Evolutionary conservation across 768 basidiomycete species (phyloP), one percentile per base, ranked within the genome.

Genomic region (Lenzites betulinus): DNA sequence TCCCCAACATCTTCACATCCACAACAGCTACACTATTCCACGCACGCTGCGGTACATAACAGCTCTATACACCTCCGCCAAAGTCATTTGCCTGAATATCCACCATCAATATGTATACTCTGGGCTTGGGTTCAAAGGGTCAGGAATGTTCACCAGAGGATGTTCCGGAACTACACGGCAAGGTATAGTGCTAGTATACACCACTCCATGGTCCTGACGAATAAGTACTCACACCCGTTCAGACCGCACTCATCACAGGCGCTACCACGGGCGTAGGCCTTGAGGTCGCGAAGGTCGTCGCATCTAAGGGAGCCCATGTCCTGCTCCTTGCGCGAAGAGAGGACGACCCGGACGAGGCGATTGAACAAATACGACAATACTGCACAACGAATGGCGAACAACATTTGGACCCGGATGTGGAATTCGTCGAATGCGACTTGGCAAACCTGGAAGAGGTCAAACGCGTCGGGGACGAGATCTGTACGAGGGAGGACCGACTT

Each of bases 201-300:
- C n/a, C n/a, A n/a, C n/a, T n/a, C n/a, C n/a, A n/a, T n/a, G n/a
- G n/a, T n/a, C n/a, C 4, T 30, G 30, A 6, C 3, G 12, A n/a
- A 18, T 9, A 6, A 23, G 25, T 16, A 8, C 23, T 48, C 30
- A 12, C n/a, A 36, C n/a, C 3, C 15, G 16, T 6, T 6, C 26
- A 71, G 73, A 70, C 70, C 26, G 72, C 68, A 0, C 59, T 75
- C 23, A 69, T 74, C 5, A 74, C 74, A 15, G 74, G 73, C 0
- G 73, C 66, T 4, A 71, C 69, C 1, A 60, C 50, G 5, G 73
- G 71, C 30, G 72, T 74, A 15, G 71, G 73, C 16, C 71, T 66
- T 33, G 72, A 75, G 49, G 71, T 73, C 33, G 70, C 70, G 33
- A 62, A 65, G 11, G 62, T 68, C 16, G 66, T 75, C 38, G 70